Percentiles rank a stretch among this genome's conserved stretches.
phyloP scores from a whole-genome alignment of 1,139 yeast species.

The Pichia sp. region DNA sequence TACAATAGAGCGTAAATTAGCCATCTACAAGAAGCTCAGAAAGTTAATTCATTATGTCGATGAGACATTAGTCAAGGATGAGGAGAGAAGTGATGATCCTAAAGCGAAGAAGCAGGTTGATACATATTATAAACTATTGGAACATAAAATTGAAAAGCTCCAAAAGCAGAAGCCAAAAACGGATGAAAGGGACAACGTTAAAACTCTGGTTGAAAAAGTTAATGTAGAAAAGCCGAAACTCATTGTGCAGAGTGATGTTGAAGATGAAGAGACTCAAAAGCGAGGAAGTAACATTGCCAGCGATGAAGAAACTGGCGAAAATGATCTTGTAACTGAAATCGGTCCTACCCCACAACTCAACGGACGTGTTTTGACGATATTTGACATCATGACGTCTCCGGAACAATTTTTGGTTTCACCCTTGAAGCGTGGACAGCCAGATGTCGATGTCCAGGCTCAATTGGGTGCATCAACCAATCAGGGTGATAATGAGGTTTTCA shows the following conservation, averaged over 20 bases:
- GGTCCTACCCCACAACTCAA: conserved; percentile 79
- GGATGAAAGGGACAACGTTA: background rate
- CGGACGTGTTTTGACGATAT: conserved; percentile 64
- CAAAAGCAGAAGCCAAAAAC: background rate
- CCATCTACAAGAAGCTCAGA: conserved; percentile 13
- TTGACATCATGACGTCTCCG: conserved; percentile 41
- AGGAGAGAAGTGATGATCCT: background rate
- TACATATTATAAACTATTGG: conserved; percentile 4
- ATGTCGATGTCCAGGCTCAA: conserved; percentile 9
- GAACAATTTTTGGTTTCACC: conserved; percentile 28
- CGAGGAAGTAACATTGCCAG: background rate
- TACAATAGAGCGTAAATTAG: conserved; percentile 10
- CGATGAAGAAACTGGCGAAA: background rate
- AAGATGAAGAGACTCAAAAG: background rate
- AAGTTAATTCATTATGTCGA: conserved; percentile 9
- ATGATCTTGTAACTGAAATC: conserved; percentile 35
- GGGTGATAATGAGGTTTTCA: conserved; percentile 22
- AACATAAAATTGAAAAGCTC: background rate
- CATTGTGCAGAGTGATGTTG: conserved; percentile 1
- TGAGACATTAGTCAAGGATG: background rate
- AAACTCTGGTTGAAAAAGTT: background rate
- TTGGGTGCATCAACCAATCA: background rate
- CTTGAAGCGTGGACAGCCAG: conserved; percentile 22
- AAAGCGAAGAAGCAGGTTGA: conserved; percentile 1
- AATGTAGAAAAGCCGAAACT: background rate